phyloP scores from a whole-genome alignment of 116 monocot genomes.

The Dioscorea cayenensis region DNA sequence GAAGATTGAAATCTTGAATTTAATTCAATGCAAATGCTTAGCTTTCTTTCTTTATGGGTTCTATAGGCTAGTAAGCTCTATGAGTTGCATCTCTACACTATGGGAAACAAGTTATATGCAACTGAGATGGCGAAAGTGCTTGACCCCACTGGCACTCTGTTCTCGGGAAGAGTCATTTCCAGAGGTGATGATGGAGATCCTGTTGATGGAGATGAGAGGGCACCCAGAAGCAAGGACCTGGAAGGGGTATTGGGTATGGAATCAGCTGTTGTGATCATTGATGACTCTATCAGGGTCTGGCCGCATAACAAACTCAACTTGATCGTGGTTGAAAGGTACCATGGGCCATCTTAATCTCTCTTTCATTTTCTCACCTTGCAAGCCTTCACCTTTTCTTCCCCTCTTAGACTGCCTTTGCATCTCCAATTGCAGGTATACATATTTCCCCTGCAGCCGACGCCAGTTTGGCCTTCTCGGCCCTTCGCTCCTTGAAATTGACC shows the following conservation, averaged over 20 bases:
- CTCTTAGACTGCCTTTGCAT: slow-evolving; percentile 2
- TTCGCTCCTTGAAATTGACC: slow-evolving; percentile 93
- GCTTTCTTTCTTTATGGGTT: not conserved
- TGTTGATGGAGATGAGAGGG: slow-evolving; percentile 71
- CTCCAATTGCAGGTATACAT: slow-evolving; percentile 57
- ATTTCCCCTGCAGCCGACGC: slow-evolving; percentile 88
- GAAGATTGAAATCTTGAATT: not conserved
- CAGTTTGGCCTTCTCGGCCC: slow-evolving; percentile 93
- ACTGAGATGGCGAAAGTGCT: slow-evolving; percentile 99
- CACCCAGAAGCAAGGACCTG: slow-evolving; percentile 88
- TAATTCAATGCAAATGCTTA: too few species aligned
- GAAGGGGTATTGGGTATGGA: slow-evolving; percentile 97
- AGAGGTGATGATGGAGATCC: slow-evolving; percentile 76
- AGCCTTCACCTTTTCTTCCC: not conserved
- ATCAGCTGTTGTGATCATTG: slow-evolving; percentile 95
- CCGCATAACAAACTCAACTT: slow-evolving; percentile 92
- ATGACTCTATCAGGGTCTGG: slow-evolving; percentile 90
- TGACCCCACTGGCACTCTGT: slow-evolving; percentile 80
- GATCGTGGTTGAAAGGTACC: slow-evolving; percentile 90
- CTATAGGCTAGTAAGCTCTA: slow-evolving; percentile 83
- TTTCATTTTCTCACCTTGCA: not conserved
- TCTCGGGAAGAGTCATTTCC: slow-evolving; percentile 86
- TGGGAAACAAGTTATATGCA: slow-evolving; percentile 96
- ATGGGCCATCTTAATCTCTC: not conserved
- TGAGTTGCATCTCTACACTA: slow-evolving; percentile 93